A percentile compares a stretch with the other conserved stretches of the same genome.
Conservation (phyloP, 164 flowering plant genomes). For the Vitis cinerea region DNA sequence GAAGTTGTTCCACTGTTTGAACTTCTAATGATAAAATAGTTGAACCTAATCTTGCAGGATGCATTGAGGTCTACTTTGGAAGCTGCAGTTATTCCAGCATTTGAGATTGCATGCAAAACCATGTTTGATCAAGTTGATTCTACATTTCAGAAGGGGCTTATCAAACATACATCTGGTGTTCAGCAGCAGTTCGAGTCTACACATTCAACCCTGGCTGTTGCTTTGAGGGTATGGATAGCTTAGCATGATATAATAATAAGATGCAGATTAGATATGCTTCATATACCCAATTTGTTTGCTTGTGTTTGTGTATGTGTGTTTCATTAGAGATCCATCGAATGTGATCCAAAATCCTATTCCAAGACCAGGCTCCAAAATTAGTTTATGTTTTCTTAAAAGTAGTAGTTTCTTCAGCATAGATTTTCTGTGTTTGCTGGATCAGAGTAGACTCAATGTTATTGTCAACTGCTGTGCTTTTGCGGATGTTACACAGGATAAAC, state of each 20-base stretch:
- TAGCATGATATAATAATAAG: background rate
- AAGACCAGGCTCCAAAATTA: too few species aligned
- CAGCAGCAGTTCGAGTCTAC: slow-evolving; percentile 71
- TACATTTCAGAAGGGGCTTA: slow-evolving; percentile 72
- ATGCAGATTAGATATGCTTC: background rate
- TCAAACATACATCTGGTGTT: slow-evolving; percentile 54
- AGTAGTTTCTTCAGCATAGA: background rate
- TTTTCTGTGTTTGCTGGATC: background rate
- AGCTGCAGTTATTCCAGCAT: slow-evolving; percentile 73
- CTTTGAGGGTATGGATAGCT: slow-evolving; percentile 59
- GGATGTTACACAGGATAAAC: too few species aligned
- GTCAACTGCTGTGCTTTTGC: too few species aligned
- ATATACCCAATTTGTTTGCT: background rate
- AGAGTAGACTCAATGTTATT: background rate
- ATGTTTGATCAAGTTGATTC: slow-evolving; percentile 89
- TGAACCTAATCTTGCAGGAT: slow-evolving; percentile 47
- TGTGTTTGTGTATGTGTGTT: background rate
- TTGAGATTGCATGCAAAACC: slow-evolving; percentile 80
- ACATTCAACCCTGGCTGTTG: slow-evolving; percentile 65
- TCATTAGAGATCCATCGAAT: too few species aligned
- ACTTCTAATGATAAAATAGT: background rate
- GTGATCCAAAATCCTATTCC: too few species aligned
- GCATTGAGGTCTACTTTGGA: slow-evolving; percentile 68
- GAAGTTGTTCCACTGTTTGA: background rate
- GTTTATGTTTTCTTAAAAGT: too few species aligned